Conservation (phyloP, 345 rosid species). For the Psidium guajava region DNA sequence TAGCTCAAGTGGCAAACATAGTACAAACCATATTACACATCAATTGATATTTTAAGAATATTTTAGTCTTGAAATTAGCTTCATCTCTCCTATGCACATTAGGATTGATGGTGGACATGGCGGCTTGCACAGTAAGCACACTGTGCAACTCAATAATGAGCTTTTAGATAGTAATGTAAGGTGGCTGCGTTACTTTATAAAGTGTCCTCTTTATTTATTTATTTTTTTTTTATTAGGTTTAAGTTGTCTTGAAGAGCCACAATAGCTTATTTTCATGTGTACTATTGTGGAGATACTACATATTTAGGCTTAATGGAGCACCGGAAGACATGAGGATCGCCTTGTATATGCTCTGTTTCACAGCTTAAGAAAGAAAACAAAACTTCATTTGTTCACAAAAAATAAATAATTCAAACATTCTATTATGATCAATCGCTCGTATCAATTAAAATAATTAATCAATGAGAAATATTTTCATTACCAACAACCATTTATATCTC, state of each 20-base stretch:
- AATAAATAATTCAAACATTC: no score
- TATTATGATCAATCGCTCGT: no score
- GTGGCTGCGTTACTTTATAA: not conserved
- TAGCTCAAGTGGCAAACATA: not conserved
- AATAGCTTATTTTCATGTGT: not conserved
- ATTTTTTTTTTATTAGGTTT: not conserved
- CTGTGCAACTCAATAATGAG: not conserved
- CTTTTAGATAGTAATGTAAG: not conserved
- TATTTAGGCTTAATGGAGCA: not conserved
- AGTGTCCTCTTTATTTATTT: not conserved
- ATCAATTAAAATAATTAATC: no score
- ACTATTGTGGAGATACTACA: not conserved
- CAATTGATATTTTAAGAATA: not conserved
- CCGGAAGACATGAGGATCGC: not conserved
- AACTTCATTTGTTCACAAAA: no score
- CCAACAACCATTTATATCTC: no score
- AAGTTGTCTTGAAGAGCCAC: not conserved
- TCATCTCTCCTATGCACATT: not conserved
- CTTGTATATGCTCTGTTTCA: not conserved
- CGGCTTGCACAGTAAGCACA: not conserved
- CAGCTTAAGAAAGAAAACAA: not conserved
- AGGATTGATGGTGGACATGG: not conserved
- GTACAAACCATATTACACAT: not conserved
- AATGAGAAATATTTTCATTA: no score
- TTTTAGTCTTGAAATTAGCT: not conserved